phyloP scores from a whole-genome alignment of 139 green algal genomes.

The Spirogloea muscicola region DNA sequence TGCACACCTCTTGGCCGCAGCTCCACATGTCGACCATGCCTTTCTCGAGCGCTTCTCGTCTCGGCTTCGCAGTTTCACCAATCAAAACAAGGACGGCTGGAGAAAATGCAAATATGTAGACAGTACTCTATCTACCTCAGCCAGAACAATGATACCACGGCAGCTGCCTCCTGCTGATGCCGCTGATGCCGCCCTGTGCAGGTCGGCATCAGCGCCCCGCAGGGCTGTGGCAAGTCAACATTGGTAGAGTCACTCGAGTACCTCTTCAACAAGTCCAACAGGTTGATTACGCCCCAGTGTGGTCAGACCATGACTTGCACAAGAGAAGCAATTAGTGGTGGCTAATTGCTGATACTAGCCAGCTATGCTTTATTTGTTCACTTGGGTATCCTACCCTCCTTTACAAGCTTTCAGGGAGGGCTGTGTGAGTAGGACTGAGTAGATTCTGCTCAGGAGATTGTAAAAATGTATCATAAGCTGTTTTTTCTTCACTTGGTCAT shows the following conservation, averaged over 20 bases:
- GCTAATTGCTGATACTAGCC: background rate
- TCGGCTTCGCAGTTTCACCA: background rate
- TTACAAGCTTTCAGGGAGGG: background rate
- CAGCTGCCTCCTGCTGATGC: too few relatives aligned
- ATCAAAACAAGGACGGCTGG: too few relatives aligned
- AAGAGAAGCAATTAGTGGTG: background rate
- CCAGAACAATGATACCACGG: background rate
- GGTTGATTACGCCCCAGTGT: constrained; percentile 1
- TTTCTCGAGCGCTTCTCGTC: background rate
- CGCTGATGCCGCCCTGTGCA: too few relatives aligned
- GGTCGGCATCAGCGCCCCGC: constrained; percentile 82
- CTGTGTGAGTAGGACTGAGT: background rate
- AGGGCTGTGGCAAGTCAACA: constrained; percentile 95
- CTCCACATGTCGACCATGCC: background rate
- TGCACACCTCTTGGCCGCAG: background rate
- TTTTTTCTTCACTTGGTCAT: background rate
- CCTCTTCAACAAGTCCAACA: constrained; percentile 60
- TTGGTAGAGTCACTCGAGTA: constrained; percentile 81
- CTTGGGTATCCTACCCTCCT: background rate
- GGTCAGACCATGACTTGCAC: background rate
- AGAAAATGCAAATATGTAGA: background rate
- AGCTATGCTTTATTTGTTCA: background rate
- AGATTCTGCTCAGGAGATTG: background rate
- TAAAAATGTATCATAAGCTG: background rate
- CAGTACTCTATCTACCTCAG: background rate